phyloP scores from a whole-genome alignment of 139 green algal species.

The Yamagishiella unicocca region DNA sequence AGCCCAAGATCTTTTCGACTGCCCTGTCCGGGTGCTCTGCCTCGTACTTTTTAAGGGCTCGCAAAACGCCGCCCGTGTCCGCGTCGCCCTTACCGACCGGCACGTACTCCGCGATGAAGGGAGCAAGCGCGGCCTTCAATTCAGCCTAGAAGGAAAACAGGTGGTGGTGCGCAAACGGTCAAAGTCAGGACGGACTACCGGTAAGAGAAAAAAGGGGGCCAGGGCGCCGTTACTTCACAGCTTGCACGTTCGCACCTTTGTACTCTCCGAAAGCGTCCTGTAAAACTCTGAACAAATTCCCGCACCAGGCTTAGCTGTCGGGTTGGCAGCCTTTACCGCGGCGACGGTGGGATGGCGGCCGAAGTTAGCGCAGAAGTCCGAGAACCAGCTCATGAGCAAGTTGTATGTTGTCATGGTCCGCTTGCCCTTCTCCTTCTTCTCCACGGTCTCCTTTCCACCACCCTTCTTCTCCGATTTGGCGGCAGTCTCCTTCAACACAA shows the following conservation, averaged over 20 bases:
- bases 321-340: background rate
- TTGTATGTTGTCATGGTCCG: background rate
- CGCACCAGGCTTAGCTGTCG: background rate
- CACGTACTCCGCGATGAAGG: background rate
- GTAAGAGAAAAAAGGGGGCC: too few relatives aligned
- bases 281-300: background rate
- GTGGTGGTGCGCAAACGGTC: background rate
- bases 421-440: constrained; percentile 12
- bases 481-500: background rate
- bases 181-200: too few relatives aligned
- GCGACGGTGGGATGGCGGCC: background rate
- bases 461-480: background rate
- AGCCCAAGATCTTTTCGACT: background rate
- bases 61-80: background rate
- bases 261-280: background rate
- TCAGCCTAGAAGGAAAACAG: background rate
- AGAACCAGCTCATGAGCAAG: constrained; percentile 1
- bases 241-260: background rate
- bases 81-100: background rate
- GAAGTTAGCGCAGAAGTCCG: background rate
- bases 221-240: too few relatives aligned
- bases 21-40: background rate
- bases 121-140: background rate
- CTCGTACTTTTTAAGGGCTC: background rate
- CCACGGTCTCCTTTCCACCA: background rate